Evolutionary conservation across 2,329 filamentous ascomycete genomes (phyloP), one percentile per base, ranked within the genome.

Genomic region (Fusarium multiceps): DNA sequence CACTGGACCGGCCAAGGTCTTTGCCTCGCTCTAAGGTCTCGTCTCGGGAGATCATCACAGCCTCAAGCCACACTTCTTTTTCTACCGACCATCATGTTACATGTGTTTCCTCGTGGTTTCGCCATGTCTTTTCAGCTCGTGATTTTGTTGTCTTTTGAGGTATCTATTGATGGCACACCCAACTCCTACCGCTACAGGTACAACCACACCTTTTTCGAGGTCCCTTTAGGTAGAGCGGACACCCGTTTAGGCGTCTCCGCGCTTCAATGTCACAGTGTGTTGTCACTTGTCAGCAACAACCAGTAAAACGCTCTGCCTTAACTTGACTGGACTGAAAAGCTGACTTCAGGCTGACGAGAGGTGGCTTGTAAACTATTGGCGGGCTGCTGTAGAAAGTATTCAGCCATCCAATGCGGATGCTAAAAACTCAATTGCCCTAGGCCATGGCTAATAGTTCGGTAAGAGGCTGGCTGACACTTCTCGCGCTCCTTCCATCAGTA

Each of bases 291-390:
- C 18, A 37, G 34, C 18, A 27, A 12, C 11, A 21, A 25, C 58
- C 68, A 70, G 50, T 64, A 23, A 64, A 40, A 59, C 9, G 37
- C 61, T 30, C 45, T 55, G 64, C 58, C 67, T 60, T 46, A 45
- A 46, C 43, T 55, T 37, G 56, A 46, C 34, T 55, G 23, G 57
- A 49, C 68, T 55, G 68, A 58, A 53, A 41, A 71, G 59, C 57
- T 68, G 68, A 71, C 68, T 68, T 71, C 59, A 68, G 42, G 59
- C 68, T 70, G 68, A 71, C 68, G 68, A 70, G 68, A 58, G 45
- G 68, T 68, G 68, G 68, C 59, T 53, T 65, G 51, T 25, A 34
- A 34, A 32, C 37, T 28, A 42, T 51, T 30, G 25, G 37, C 43
- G 30, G 27, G 51, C 59, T 34, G 55, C 28, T 41, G 37, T 43